Evolutionary conservation across 371 early-diverging fungal genomes (phyloP).

Genomic region (Synchytrium microbalum): DNA sequence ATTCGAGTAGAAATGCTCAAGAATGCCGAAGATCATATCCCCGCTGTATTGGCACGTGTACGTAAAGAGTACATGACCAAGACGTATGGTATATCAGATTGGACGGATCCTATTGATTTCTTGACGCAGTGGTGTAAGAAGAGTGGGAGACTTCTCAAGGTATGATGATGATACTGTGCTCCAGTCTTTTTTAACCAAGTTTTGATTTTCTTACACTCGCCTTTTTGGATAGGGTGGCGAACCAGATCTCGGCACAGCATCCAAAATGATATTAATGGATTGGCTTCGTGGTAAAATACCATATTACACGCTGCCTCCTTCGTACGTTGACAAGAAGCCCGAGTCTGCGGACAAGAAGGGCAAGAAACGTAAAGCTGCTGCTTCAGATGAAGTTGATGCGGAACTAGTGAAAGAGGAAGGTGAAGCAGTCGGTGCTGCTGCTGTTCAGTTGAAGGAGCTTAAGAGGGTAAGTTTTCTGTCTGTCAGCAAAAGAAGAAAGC

Average conservation of each 20-base stretch:
- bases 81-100: constrained; percentile 80
- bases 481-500: no score
- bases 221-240: constrained; percentile 72
- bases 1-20: constrained; percentile 94
- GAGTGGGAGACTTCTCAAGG: constrained; percentile 91
- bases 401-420: no score
- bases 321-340: no score
- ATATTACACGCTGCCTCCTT: constrained; percentile 88
- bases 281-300: constrained; percentile 99
- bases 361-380: no score
- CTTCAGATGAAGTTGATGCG: no score
- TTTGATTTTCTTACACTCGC: not conserved
- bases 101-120: constrained; percentile 84
- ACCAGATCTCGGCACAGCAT: constrained; percentile 85
- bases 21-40: constrained; percentile 91
- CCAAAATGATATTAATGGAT: constrained; percentile 98
- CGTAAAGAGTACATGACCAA: constrained; percentile 80
- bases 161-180: constrained; percentile 17
- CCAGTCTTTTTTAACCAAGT: not conserved
- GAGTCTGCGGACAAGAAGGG: no score
- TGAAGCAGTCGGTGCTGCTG: no score
- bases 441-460: no score
- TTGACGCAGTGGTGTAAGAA: constrained; percentile 81
- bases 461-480: no score
- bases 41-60: constrained; percentile 76